Evolutionary conservation across 169 alveolate species (phyloP).

Genomic region (Plasmodium blacklocki): DNA sequence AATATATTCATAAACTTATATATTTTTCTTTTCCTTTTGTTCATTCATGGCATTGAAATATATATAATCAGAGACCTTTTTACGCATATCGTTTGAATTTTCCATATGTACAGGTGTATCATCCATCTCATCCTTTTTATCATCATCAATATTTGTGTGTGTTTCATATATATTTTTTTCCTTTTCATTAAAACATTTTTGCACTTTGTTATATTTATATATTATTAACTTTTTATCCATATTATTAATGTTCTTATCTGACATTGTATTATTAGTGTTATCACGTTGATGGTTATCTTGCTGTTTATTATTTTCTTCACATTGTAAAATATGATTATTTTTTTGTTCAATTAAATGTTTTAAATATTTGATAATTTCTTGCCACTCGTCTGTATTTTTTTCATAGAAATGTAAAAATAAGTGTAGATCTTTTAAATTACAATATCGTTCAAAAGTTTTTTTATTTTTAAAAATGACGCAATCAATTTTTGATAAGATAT

Average conservation of each 20-base stretch:
- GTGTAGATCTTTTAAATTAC: conserved; percentile 17
- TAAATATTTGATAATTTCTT: conserved; percentile 25
- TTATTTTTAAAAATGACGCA: conserved; percentile 29
- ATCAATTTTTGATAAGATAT: conserved; percentile 51
- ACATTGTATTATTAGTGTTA: neutral
- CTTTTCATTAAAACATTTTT: conserved; percentile 25
- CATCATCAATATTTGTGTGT: neutral
- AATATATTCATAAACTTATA: no score
- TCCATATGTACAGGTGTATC: neutral
- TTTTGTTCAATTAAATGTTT: neutral
- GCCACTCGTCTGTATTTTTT: conserved; percentile 50
- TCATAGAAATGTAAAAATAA: conserved; percentile 44
- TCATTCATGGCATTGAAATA: conserved; percentile 5
- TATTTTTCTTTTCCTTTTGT: neutral
- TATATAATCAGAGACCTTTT: conserved; percentile 19
- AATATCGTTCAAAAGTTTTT: conserved; percentile 30
- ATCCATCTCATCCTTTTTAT: neutral
- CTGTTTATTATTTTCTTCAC: neutral
- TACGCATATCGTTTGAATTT: conserved; percentile 5
- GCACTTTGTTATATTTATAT: conserved; percentile 47
- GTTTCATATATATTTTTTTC: conserved; percentile 9
- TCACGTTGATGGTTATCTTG: neutral
- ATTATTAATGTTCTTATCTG: neutral
- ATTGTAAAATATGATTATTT: neutral
- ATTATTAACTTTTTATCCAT: conserved; percentile 19